Evolutionary conservation across 2,329 filamentous ascomycete genomes (phyloP).

Genomic region (Acephala macrosclerotiorum): DNA sequence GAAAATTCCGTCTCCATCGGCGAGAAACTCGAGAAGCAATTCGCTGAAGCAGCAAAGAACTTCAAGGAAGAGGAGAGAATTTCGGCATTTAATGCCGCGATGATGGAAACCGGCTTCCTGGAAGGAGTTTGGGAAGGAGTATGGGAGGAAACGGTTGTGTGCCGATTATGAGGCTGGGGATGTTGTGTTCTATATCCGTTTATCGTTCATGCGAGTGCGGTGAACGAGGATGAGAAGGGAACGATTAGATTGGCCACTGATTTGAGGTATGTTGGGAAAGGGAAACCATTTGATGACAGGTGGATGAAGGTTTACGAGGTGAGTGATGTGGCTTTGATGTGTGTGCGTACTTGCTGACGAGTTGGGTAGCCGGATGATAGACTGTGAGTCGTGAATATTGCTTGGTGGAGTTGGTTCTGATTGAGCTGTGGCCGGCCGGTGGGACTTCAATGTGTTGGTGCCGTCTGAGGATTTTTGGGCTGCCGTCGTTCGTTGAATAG

Average conservation of each 20-base stretch:
- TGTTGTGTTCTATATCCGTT: conserved; percentile 53
- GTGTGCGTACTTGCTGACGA: background rate
- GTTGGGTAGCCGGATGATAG: background rate
- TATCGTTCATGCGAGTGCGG: conserved; percentile 46
- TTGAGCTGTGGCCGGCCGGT: background rate
- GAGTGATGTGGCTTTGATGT: background rate
- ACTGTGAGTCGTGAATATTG: background rate
- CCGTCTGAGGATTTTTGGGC: background rate
- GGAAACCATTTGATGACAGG: conserved; percentile 26
- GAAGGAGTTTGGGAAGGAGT: conserved; percentile 42
- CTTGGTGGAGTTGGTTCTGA: background rate
- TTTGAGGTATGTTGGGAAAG: conserved; percentile 49
- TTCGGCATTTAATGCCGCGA: conserved; percentile 63
- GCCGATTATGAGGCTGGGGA: conserved; percentile 49
- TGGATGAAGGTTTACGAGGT: conserved; percentile 1
- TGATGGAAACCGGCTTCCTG: conserved; percentile 63
- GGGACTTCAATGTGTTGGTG: background rate
- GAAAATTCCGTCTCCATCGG: conserved; percentile 54
- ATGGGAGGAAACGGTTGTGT: conserved; percentile 43
- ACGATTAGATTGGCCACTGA: conserved; percentile 51
- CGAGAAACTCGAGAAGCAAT: conserved; percentile 56
- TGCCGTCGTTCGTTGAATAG: background rate
- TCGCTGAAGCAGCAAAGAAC: conserved; percentile 55
- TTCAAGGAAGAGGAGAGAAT: conserved; percentile 59
- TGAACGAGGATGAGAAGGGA: conserved; percentile 49